A percentile compares a stretch with the other conserved stretches of the same genome.
Conservation (phyloP, 2,329 filamentous ascomycete genomes). For the Ophiosphaerella korrae region DNA sequence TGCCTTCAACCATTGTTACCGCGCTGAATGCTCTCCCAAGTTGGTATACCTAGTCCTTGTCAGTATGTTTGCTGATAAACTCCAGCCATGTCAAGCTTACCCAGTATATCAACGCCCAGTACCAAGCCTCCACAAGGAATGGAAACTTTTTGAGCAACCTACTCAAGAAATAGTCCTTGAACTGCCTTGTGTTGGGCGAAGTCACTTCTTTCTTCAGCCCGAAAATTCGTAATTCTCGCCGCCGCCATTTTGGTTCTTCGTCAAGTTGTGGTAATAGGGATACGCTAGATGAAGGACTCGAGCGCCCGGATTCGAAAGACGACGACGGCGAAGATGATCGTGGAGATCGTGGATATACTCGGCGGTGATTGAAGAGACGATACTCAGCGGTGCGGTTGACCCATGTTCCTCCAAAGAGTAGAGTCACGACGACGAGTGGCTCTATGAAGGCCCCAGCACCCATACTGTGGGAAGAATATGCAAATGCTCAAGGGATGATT, state of each 20-base stretch:
- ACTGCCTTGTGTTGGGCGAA: constrained; percentile 66
- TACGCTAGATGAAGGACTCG: constrained; percentile 49
- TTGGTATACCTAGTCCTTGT: constrained; percentile 67
- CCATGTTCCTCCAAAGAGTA: constrained; percentile 66
- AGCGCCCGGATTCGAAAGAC: constrained; percentile 47
- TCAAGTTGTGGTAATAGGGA: constrained; percentile 51
- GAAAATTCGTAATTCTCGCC: constrained; percentile 55
- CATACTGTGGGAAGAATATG: constrained; percentile 45
- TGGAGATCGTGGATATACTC: constrained; percentile 26
- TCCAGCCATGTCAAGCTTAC: constrained; percentile 53
- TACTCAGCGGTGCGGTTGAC: constrained; percentile 60
- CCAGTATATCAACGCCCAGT: constrained; percentile 79
- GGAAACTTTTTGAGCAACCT: constrained; percentile 70
- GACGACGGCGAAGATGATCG: constrained; percentile 48
- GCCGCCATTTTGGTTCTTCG: constrained; percentile 53
- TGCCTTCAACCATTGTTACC: constrained; percentile 69
- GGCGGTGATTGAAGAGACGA: constrained; percentile 38
- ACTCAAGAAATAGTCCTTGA: constrained; percentile 65
- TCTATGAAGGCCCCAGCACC: constrained; percentile 64
- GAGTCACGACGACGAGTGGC: constrained; percentile 64
- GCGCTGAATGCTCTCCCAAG: constrained; percentile 74
- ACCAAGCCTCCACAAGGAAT: constrained; percentile 76
- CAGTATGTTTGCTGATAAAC: not conserved
- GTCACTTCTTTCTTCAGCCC: constrained; percentile 55
- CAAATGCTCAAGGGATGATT: not conserved